These are phyloP conservation scores for Lagerstroemia speciosa DNA, from an alignment of 345 rosid genomes.

Conservation along the genomic window DNA sequence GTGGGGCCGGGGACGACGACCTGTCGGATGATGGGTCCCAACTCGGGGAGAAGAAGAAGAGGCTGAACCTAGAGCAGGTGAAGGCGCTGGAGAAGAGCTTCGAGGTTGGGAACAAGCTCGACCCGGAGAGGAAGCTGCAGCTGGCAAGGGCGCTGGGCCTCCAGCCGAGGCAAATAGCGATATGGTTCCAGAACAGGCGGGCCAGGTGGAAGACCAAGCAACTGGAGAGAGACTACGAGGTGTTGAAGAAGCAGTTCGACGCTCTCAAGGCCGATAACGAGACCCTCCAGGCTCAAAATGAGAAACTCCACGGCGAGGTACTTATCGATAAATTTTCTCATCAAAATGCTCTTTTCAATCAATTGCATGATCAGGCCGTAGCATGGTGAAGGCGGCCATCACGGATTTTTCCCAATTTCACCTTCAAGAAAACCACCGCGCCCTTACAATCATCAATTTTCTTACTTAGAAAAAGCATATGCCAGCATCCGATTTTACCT, in stretches of 20 bases:
- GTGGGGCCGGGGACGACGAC: slow-evolving; percentile 11
- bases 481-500: too few relatives aligned
- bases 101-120: slow-evolving; percentile 68
- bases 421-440: too few relatives aligned
- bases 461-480: too few relatives aligned
- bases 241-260: slow-evolving; percentile 55
- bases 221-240: slow-evolving; percentile 59
- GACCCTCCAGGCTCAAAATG: slow-evolving; percentile 52
- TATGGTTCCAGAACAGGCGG: slow-evolving; percentile 73
- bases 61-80: slow-evolving; percentile 65
- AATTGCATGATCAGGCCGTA: too few relatives aligned
- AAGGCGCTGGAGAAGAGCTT: slow-evolving; percentile 70
- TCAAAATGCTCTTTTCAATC: neutral
- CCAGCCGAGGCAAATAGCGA: slow-evolving; percentile 65
- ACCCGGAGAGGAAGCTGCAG: slow-evolving; percentile 67
- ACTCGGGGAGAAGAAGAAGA: slow-evolving; percentile 68
- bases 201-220: slow-evolving; percentile 81
- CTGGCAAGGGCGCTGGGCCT: slow-evolving; percentile 59
- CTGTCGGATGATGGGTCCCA: slow-evolving; percentile 43
- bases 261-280: slow-evolving; percentile 57
- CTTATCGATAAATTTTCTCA: neutral
- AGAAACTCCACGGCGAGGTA: slow-evolving; percentile 64
- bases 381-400: too few relatives aligned
- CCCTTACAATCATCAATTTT: too few relatives aligned
- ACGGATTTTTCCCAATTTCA: neutral